Base-by-base conservation (phyloP, 768 basidiomycete genomes). In the Tremella mesenterica region DNA sequence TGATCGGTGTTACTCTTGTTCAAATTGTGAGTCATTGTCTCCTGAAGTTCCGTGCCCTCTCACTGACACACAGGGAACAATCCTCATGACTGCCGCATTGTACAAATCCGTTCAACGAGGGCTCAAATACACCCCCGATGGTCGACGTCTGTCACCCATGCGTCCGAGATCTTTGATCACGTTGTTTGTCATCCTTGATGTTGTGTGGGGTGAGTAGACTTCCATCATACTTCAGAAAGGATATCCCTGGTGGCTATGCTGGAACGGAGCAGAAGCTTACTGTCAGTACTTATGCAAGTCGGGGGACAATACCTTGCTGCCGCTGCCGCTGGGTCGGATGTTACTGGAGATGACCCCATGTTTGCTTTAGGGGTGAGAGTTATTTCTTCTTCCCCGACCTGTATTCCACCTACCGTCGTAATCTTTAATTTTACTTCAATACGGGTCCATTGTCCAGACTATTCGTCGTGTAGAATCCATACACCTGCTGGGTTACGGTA, bases 61-160 rank as follows among this genome's bases (percentile, higher is more conserved):
- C 8, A 16, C 38, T 41, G 29, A 29, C n/a, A 28, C 20, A 26
- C 2, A 62, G 60, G 60, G 58, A n/a, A 63, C 61, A n/a, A 62
- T 65, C 54, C 56, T 65, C 44, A 30, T 65, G 48, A 53, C 59
- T 16, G 64, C 64, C 23, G 52, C 51, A 1, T 13, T 65, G 4
- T 65, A 65, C 54, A 65, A 65, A 41, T 52, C 53, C 29, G 47
- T 65, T 31, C 58, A 62, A 41, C 31, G 64, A n/a, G 56, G 46
- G 44, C 38, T 62, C 54, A 65, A 62, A 51, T 63, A 65, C 54
- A 57, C 47, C 21, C 58, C 64, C 14, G 50, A 56, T 25, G 59
- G 61, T 4, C 27, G 48, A 16, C 36, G 31, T 10, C 34, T 65
- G 14, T 54, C 56, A 13, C 64, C 64, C 8, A 63, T 63, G 61